These are phyloP conservation scores for Ophiostoma australiae DNA, from an alignment of 2,329 filamentous ascomycete genomes.

Conservation along the genomic window DNA sequence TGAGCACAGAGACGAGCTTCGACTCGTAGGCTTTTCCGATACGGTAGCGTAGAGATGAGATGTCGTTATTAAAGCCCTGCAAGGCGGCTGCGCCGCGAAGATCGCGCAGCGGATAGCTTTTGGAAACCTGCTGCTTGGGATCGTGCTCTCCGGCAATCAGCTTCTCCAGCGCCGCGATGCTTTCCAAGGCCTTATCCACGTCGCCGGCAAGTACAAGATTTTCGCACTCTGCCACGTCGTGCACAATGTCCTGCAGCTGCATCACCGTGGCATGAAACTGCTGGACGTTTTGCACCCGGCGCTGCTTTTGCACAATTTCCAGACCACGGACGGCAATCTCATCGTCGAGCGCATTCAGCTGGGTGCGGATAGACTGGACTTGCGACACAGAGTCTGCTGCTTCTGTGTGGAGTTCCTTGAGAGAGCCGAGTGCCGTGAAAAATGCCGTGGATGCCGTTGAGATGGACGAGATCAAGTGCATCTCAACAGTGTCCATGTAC, in stretches of 20 bases:
- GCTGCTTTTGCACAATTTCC: constrained; percentile 76
- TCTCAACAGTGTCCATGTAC: constrained; percentile 99
- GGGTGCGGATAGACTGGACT: constrained; percentile 74
- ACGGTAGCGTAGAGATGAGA: constrained; percentile 68
- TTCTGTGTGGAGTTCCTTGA: constrained; percentile 86
- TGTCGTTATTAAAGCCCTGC: constrained; percentile 71
- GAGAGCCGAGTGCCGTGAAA: constrained; percentile 85
- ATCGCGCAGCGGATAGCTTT: constrained; percentile 51
- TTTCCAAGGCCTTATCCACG: constrained; percentile 71
- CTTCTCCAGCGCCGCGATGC: constrained; percentile 71
- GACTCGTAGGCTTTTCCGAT: constrained; percentile 84
- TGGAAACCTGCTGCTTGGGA: constrained; percentile 20
- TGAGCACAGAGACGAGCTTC: constrained; percentile 70
- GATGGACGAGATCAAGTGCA: constrained; percentile 93
- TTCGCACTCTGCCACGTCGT: constrained; percentile 71
- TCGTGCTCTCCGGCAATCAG: constrained; percentile 67
- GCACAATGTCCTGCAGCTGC: constrained; percentile 75
- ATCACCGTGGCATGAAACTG: constrained; percentile 76
- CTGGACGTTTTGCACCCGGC: constrained; percentile 75
- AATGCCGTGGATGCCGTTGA: constrained; percentile 94
- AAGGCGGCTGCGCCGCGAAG: constrained; percentile 72
- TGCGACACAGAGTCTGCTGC: constrained; percentile 84
- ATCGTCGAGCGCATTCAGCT: constrained; percentile 73
- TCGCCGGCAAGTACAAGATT: constrained; percentile 76
- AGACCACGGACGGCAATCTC: constrained; percentile 83